Evolutionary conservation across 768 basidiomycete genomes (phyloP).

Genomic region (Boletellus ananiceps): DNA sequence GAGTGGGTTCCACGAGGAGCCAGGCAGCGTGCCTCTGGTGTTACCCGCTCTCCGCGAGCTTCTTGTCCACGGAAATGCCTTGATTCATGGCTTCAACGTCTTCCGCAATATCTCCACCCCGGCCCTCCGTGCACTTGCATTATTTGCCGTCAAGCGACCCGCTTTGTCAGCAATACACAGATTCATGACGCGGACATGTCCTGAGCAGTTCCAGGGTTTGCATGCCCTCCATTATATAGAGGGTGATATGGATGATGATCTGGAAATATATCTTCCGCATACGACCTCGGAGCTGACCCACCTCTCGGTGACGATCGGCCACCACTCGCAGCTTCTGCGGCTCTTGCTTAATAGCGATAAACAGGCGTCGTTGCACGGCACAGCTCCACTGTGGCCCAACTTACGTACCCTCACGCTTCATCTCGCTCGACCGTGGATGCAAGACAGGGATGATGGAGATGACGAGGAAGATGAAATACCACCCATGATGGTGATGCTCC

Average conservation of each 20-base stretch:
- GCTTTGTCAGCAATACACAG: constrained; percentile 32
- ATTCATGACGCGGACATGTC: constrained; percentile 33
- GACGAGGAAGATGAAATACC: constrained; percentile 31
- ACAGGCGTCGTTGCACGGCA: constrained; percentile 30
- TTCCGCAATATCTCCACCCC: constrained; percentile 34
- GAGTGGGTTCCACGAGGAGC: constrained; percentile 30
- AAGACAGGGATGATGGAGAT: constrained; percentile 29
- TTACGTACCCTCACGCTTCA: constrained; percentile 29
- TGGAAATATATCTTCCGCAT: constrained; percentile 32
- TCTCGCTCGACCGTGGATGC: constrained; percentile 26
- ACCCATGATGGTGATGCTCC: constrained; percentile 27
- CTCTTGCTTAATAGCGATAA: constrained; percentile 33
- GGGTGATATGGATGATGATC: constrained; percentile 33
- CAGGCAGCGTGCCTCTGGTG: constrained; percentile 30
- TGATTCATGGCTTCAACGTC: constrained; percentile 32
- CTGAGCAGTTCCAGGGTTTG: constrained; percentile 32
- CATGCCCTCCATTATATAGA: constrained; percentile 32
- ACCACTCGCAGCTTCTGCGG: constrained; percentile 30
- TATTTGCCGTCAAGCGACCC: constrained; percentile 26
- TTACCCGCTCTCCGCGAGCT: constrained; percentile 28
- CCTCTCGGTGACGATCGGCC: constrained; percentile 31
- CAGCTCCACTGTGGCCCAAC: constrained; percentile 29
- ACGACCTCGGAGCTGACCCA: constrained; percentile 33
- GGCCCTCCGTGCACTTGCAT: constrained; percentile 20
- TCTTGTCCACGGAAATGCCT: constrained; percentile 28